Percentiles rank a stretch among this genome's conserved stretches.
These are phyloP conservation scores for Pisolithus marmoratus DNA, from an alignment of 768 basidiomycete genomes.

Conservation along the genomic window DNA sequence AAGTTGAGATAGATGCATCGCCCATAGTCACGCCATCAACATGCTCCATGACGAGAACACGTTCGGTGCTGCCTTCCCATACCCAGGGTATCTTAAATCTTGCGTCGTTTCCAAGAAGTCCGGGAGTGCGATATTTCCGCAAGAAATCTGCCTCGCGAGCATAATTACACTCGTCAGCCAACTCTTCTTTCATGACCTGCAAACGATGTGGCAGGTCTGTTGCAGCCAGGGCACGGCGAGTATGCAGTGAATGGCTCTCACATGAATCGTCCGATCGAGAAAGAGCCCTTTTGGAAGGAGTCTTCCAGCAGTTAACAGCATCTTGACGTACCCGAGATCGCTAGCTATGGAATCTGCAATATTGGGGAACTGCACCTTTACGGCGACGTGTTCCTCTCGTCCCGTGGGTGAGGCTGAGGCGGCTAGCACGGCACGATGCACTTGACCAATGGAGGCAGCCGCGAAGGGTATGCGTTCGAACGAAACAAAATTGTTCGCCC, in stretches of 20 bases:
- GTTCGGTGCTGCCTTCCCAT: slow-evolving; percentile 73
- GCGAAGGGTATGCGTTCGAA: slow-evolving; percentile 90
- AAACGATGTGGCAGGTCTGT: not conserved
- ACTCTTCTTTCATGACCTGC: slow-evolving; percentile 85
- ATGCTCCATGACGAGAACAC: slow-evolving; percentile 86
- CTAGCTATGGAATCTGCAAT: slow-evolving; percentile 81
- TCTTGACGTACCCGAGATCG: slow-evolving; percentile 80
- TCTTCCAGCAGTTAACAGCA: slow-evolving; percentile 73
- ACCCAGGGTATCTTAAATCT: slow-evolving; percentile 85
- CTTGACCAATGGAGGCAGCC: slow-evolving; percentile 96
- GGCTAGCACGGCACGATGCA: slow-evolving; percentile 69
- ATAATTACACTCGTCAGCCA: slow-evolving; percentile 93
- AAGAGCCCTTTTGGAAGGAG: slow-evolving; percentile 87
- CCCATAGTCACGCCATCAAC: slow-evolving; percentile 81
- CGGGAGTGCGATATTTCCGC: slow-evolving; percentile 47
- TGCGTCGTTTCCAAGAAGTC: slow-evolving; percentile 48
- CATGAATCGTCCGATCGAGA: slow-evolving; percentile 80
- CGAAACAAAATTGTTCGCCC: slow-evolving; percentile 61
- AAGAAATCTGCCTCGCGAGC: slow-evolving; percentile 72
- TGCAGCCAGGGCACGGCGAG: not conserved
- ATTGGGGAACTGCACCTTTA: slow-evolving; percentile 95
- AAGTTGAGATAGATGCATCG: slow-evolving; percentile 45
- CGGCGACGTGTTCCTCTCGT: slow-evolving; percentile 54
- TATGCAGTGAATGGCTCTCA: slow-evolving; percentile 17
- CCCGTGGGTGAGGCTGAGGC: slow-evolving; percentile 49